Evolutionary conservation across 2,329 filamentous ascomycete genomes (phyloP), one percentile per base, ranked within the genome.

Genomic region (Ceratocystis cubensis): DNA sequence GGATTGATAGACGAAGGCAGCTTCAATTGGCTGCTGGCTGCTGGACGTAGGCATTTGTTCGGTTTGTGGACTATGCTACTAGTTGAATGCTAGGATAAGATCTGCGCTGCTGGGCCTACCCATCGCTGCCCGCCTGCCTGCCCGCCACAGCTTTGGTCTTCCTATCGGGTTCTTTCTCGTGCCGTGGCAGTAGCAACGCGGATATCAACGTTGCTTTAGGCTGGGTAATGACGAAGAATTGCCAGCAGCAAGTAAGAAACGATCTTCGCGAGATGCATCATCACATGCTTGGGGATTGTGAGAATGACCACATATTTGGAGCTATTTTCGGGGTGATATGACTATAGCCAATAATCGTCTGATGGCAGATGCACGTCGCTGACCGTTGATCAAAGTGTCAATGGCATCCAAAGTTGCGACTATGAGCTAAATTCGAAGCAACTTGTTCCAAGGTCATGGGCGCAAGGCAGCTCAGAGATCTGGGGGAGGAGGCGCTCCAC

Each of bases 321-420:
- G 56, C 25, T 59, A 33, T 30, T 59, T 8, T 59, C 13, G 5
- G 28, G 15, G 56, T 59, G 28, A 59, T 59, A n/a, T 59, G 56
- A 59, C 56, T n/a, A 59, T 37, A 33, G 56, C 8, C 56, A 10
- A 33, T 59, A 30, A 59, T 59, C 56, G 56, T 59, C 28, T 20
- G 25, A 59, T 59, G 28, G 25, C 13, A 59, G 28, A 37, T 20
- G 56, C 48, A 33, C 56, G 56, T 59, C 30, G 56, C 56, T 59
- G 56, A 20, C 56, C 33, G 25, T 59, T 59, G 56, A 59, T 59
- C 56, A 33, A 30, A 59, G 56, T 59, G 56, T 59, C 56, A 59
- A 5, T 20, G 28, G 30, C 28, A 59, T 53, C 22, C 25, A 33
- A 20, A n/a, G 28, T 37, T 33, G 13, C 17, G 22, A 33, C 22